Conservation (phyloP, 2,329 filamentous ascomycete genomes). For the Pseudonectria buxi region DNA sequence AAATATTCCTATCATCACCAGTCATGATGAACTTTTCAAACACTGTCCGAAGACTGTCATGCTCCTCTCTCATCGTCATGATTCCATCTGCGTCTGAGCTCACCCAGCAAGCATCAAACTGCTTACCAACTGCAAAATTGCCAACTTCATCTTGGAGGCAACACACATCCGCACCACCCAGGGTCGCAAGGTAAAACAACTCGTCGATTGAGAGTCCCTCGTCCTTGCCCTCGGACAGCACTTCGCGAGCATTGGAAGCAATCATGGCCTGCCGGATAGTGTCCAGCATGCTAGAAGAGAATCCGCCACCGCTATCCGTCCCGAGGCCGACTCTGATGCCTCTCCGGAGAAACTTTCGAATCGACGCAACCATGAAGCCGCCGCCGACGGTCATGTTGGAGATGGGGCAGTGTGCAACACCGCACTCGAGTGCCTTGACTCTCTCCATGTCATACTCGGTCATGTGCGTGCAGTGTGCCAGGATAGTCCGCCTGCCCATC, state of each 20-base stretch:
- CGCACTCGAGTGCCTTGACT: conserved; percentile 43
- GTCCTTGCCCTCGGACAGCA: conserved; percentile 32
- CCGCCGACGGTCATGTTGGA: conserved; percentile 57
- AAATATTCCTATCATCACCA: conserved; percentile 56
- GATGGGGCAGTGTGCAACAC: conserved; percentile 58
- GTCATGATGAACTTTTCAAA: conserved; percentile 62
- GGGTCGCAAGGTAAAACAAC: conserved; percentile 52
- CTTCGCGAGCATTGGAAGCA: conserved; percentile 42
- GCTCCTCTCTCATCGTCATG: conserved; percentile 47
- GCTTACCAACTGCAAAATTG: conserved; percentile 51
- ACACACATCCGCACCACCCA: conserved; percentile 55
- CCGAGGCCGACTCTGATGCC: conserved; percentile 61
- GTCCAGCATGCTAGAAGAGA: conserved; percentile 52
- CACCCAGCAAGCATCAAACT: conserved; percentile 54
- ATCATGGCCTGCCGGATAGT: conserved; percentile 53
- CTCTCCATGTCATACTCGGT: conserved; percentile 46
- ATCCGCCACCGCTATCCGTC: conserved; percentile 58
- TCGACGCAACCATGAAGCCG: conserved; percentile 55
- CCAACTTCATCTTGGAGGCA: conserved; percentile 47
- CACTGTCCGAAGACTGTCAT: conserved; percentile 37
- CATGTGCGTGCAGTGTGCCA: conserved; percentile 62
- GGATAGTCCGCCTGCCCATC: conserved; percentile 48
- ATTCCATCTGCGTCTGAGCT: conserved; percentile 34
- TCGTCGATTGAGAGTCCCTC: conserved; percentile 43
- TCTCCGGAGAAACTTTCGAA: conserved; percentile 48